A percentile compares a stretch with the other conserved stretches of the same genome.
Evolutionary conservation across 257 asterid species (phyloP).

Genomic region (Plantago major): DNA sequence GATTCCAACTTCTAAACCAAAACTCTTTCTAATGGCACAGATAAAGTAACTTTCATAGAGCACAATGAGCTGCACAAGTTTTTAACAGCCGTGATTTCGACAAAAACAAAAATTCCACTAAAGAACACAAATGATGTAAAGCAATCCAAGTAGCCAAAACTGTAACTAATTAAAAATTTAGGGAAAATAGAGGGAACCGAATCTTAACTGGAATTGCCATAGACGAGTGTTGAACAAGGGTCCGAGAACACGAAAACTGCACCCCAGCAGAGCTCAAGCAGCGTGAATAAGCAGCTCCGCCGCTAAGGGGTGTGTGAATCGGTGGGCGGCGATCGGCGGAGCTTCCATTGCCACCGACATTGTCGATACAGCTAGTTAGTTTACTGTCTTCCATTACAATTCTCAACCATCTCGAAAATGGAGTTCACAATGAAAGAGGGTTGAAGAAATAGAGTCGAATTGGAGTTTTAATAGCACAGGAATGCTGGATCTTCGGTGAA

Average conservation of each 20-base stretch:
- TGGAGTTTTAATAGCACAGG: constrained; percentile 11
- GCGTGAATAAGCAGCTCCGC: constrained; percentile 40
- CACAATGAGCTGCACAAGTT: neutral
- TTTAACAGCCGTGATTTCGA: neutral
- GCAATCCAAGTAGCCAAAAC: neutral
- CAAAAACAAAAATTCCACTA: too few species aligned
- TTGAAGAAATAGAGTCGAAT: constrained; percentile 1
- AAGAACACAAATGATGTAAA: neutral
- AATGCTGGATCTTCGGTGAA: constrained; percentile 4
- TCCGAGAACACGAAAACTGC: constrained; percentile 36
- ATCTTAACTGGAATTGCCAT: constrained; percentile 37
- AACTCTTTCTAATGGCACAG: neutral
- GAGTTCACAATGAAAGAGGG: neutral
- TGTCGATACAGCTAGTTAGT: constrained; percentile 20
- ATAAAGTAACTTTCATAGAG: neutral
- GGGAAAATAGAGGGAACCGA: neutral
- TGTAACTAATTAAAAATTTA: neutral
- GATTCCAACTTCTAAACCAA: too few species aligned
- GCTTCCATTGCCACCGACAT: constrained; percentile 39
- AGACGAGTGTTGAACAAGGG: constrained; percentile 63
- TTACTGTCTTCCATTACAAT: constrained; percentile 81
- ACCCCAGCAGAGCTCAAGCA: constrained; percentile 33
- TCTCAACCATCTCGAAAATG: constrained; percentile 42
- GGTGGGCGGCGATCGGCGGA: constrained; percentile 77
- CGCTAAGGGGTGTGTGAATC: constrained; percentile 43